Evolutionary conservation across 257 asterid species (phyloP), one percentile per base, ranked within the genome.

Genomic region (Dorcoceras hygrometricum): DNA sequence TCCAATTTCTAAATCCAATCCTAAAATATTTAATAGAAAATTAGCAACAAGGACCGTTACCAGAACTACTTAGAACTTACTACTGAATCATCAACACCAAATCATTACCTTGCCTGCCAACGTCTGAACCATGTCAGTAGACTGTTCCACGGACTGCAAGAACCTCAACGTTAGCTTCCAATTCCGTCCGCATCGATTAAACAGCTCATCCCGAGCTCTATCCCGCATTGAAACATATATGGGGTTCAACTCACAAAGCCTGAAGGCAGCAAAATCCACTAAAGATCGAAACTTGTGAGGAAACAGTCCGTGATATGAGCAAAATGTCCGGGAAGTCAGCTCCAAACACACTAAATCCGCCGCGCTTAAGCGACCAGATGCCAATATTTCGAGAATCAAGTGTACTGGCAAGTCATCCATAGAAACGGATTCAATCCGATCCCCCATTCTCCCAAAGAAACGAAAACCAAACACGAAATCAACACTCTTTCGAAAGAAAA

Each of bases 381-480:
- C 70, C 82, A 89, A 61, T 63, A 89, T 87, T 61, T 89, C 91
- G 51, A 89, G 88, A 72, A 87, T 66, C 64, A 89, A 64, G 81
- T 89, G 95, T 70, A 68, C 71, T 20, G 97, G 97, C 77, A 89
- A 76, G 73, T 89, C 95, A 24, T 87, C 95, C 74, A 89, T 73
- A 11, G 70, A 59, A 63, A 71, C 64, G 54, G 81, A 69, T 78
- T 78, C 77, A 8, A 79, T 73, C 32, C 82, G 75, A 77, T 83
- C 93, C 81, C 82, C 93, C 93, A 85, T 85, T 70, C 75, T 56
- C 18, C 24, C 23, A 39, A 61, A 34, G n/a, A n/a, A 43, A 53
- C 8, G 48, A 23, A 28, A 68, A 23, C 57, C 60, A n/a, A 68
- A 68, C n/a, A 63, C 25, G 16, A 14, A 48, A 63, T 10, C 22